Base-by-base conservation (phyloP, 2,329 filamentous ascomycete genomes). In the Ascochyta viciae-villosae region DNA sequence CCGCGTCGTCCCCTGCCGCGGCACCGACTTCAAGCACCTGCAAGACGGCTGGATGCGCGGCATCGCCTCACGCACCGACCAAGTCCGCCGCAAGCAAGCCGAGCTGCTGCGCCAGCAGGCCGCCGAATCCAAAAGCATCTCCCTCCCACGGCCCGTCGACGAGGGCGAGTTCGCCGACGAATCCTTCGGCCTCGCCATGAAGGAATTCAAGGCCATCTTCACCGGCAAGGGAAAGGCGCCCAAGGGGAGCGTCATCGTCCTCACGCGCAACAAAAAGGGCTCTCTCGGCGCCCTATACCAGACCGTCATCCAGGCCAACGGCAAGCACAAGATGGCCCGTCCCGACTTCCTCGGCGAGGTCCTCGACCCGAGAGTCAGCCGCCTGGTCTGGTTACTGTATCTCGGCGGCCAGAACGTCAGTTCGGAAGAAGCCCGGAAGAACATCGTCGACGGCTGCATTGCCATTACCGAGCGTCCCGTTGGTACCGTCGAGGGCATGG, bases 21-120 rank as follows among this genome's bases (percentile, higher is more conserved):
- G 96, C 76, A 99, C 95, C 16, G 93, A 98, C 76, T 98, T 97
- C 76, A 87, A 89, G 63, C 95, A 99, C 75, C 77, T 99, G 60
- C 86, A 94, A 37, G 95, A 99, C 72, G 95, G 91, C 1, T 96
- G 93, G 80, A 91, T 97, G 56, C 86, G 92, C 6, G 90, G 91
- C 22, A 89, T 99, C 61, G 90, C 90, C 50, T 88, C 85, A 8
- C 86, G 89, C 31, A 88, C 89, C 2, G 82, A 87, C 60, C 81
- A 82, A 22, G 80, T 81, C 1, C 53, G 66, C 0, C 48, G 71
- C 5, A 72, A 68, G 35, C 73, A 76, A 35, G 62, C 66, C 0
- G 68, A 73, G 15, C 49, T 75, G 13, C 57, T 74, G 6, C 57
- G 68, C 15, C 81, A 83, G 35, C 79, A 83, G 48, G 75, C 76